Conservation (phyloP, 106 monocot species). For the Dioscorea dumetorum region DNA sequence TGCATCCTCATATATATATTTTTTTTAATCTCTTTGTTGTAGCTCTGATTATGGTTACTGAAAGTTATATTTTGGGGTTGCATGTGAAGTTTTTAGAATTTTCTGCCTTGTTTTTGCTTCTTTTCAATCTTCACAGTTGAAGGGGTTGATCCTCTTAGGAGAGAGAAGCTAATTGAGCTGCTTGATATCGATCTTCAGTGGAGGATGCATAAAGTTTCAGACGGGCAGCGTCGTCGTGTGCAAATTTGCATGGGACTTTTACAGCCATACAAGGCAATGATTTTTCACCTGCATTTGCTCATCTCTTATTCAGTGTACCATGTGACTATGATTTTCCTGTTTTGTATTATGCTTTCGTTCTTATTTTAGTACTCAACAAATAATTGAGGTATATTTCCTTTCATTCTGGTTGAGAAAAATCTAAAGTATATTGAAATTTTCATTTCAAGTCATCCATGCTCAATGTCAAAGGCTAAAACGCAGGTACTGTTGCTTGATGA, state of each 20-base stretch:
- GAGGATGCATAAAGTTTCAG: constrained; percentile 99
- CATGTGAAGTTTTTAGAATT: too few relatives aligned
- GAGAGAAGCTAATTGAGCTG: constrained; percentile 81
- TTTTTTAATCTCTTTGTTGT: too few relatives aligned
- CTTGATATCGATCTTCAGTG: constrained; percentile 93
- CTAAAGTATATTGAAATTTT: too few relatives aligned
- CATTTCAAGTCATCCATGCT: too few relatives aligned
- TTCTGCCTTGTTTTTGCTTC: neutral
- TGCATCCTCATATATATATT: too few relatives aligned
- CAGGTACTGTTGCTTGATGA: constrained; percentile 95
- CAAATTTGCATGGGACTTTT: constrained; percentile 99
- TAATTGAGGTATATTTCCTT: neutral
- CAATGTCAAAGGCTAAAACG: neutral
- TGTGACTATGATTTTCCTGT: neutral
- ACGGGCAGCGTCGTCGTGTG: constrained; percentile 89
- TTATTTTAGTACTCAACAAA: neutral
- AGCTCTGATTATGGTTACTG: too few relatives aligned
- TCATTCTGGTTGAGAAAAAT: neutral
- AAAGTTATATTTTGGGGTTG: too few relatives aligned
- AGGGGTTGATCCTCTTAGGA: constrained; percentile 83
- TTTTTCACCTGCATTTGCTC: neutral
- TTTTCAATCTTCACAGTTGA: constrained; percentile 58
- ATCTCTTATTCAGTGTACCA: too few relatives aligned
- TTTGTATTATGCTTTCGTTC: neutral
- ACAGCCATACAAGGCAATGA: constrained; percentile 73